Evolutionary conservation across 352 stramenopile species (phyloP), one percentile per base, ranked within the genome.

Genomic region (Vaucheria bursata): DNA sequence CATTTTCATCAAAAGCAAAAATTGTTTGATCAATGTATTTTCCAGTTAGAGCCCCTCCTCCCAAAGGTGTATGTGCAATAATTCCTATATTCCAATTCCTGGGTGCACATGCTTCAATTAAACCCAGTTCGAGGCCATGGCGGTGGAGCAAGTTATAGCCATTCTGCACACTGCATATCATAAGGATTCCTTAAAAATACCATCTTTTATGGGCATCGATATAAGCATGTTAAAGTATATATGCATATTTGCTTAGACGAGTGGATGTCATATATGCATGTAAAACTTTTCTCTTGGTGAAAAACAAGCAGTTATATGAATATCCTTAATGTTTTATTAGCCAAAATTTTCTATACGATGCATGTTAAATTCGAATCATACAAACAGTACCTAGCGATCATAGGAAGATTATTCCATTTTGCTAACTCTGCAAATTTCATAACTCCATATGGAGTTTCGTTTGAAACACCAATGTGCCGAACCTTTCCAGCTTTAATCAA

Each of bases 381-480:
- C 12, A 12, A 5, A 50, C 39, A 12, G 12, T 66, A 36, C 34
- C 38, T 74, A 33, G 39, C 71, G 25, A 81, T 81, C 67, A 73
- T 84, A 12, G 78, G 78, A 5, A 83, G 45, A 35, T 67, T 73
- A 50, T 83, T 73, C 78, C 78, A 83, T 36, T 76, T 45, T 12
- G 78, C 78, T 40, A 80, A 73, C 70, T 91, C 79, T 1, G 85
- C 82, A 81, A 90, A 88, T 0, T 81, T 79, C 52, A 84, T 90
- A 0, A 95, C 87, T 29, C 90, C 89, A 77, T 86, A 94, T 7
- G 90, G 87, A 35, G 87, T 92, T 83, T 90, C 87, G 65, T 89
- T 89, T 0, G 79, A 86, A 64, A 89, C 71, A 12, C 85, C 87
- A 52, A 89, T 85, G 73, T 87, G 78, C 18, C 84, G 82, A 59